A percentile compares a stretch with the other conserved stretches of the same genome.
These are phyloP conservation scores for Backusella morwellensis DNA, from an alignment of 192 early-diverging fungal genomes.

Conservation along the genomic window DNA sequence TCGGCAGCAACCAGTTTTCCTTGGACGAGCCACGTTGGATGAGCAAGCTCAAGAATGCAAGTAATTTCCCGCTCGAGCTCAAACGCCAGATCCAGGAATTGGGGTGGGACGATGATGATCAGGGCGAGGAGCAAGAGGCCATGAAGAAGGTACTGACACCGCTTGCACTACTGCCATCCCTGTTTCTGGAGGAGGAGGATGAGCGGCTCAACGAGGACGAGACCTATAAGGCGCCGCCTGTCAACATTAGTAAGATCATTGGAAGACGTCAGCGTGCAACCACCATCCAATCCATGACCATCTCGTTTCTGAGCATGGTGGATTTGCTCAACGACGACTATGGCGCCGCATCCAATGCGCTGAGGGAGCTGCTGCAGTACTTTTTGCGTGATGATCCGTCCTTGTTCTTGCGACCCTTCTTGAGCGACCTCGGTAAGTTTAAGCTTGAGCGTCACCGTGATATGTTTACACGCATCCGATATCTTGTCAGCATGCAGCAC, in stretches of 20 bases:
- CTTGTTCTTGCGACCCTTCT: constrained; percentile 49
- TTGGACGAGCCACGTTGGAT: constrained; percentile 52
- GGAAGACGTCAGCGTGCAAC: constrained; percentile 23
- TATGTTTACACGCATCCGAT: constrained; percentile 40
- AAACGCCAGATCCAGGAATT: constrained; percentile 50
- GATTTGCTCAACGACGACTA: constrained; percentile 51
- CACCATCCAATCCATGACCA: constrained; percentile 42
- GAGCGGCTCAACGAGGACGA: constrained; percentile 20
- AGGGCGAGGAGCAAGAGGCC: constrained; percentile 41
- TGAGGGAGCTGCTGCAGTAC: constrained; percentile 42
- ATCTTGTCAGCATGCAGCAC: constrained; percentile 44
- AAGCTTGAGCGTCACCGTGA: constrained; percentile 35
- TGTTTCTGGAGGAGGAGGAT: constrained; percentile 49
- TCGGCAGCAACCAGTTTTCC: constrained; percentile 50
- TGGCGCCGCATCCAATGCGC: constrained; percentile 43
- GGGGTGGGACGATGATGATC: constrained; percentile 51
- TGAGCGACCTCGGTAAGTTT: constrained; percentile 49
- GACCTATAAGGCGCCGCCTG: not conserved
- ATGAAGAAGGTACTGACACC: constrained; percentile 45
- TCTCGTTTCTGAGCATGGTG: constrained; percentile 42
- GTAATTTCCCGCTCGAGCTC: constrained; percentile 48
- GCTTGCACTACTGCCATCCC: constrained; percentile 44
- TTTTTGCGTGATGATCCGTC: constrained; percentile 55
- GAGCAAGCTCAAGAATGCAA: constrained; percentile 45
- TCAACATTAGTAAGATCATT: constrained; percentile 22